Percentiles rank a stretch among this genome's conserved stretches.
Conservation (phyloP, 2,329 filamentous ascomycete species). For the Juglanconis oblonga region DNA sequence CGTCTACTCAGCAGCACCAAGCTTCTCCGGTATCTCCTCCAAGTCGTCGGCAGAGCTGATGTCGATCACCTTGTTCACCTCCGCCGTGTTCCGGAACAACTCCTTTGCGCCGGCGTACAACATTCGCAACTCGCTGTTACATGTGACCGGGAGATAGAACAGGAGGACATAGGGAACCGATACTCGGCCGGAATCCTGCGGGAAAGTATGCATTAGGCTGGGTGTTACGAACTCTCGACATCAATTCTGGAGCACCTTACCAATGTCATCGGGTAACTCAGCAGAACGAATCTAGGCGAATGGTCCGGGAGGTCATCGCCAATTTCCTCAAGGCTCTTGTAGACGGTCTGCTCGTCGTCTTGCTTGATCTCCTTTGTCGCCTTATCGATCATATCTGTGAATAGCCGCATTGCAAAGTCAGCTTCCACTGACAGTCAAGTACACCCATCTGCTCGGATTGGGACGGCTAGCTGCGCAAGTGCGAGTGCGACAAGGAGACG, state of each 20-base stretch:
- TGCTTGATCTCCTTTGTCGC: slow-evolving; percentile 85
- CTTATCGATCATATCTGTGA: slow-evolving; percentile 75
- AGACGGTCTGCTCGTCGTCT: slow-evolving; percentile 72
- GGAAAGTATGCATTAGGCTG: not conserved
- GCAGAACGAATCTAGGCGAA: slow-evolving; percentile 80
- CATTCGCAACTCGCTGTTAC: slow-evolving; percentile 85
- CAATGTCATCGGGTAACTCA: slow-evolving; percentile 87
- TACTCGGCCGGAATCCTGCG: slow-evolving; percentile 73
- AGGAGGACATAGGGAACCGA: slow-evolving; percentile 92
- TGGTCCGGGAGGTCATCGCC: slow-evolving; percentile 90
- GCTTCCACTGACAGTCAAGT: not conserved
- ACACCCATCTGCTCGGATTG: slow-evolving; percentile 66
- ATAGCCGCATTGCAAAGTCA: not conserved
- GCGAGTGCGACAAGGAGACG: slow-evolving; percentile 26
- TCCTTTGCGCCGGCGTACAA: slow-evolving; percentile 95
- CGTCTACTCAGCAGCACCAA: slow-evolving; percentile 34
- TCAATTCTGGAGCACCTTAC: slow-evolving; percentile 43
- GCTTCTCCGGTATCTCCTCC: slow-evolving; percentile 71
- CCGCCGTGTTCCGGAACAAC: slow-evolving; percentile 87
- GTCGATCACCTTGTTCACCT: slow-evolving; percentile 86
- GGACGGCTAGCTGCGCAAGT: not conserved
- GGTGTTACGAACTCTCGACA: not conserved
- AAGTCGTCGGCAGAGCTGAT: slow-evolving; percentile 78
- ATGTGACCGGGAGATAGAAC: slow-evolving; percentile 91
- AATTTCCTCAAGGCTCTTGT: slow-evolving; percentile 76